Evolutionary conservation across 176 grass and related monocot genomes (phyloP).

Genomic region (Urochloa ruziziensis): DNA sequence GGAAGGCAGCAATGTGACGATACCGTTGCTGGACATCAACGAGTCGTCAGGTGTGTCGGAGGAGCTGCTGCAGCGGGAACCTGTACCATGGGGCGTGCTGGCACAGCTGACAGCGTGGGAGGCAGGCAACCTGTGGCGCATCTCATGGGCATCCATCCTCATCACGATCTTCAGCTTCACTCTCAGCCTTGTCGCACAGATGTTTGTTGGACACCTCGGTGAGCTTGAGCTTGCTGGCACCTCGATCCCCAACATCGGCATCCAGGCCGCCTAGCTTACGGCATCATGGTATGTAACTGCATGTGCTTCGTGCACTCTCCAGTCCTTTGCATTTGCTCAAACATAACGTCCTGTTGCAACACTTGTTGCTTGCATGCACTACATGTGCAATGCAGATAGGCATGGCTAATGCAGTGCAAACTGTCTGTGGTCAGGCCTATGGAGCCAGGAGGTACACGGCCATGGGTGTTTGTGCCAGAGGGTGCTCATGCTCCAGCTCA

Average conservation of each 20-base stretch:
- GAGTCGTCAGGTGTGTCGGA: conserved; percentile 35
- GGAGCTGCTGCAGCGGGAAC: conserved; percentile 58
- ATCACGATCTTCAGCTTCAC: conserved; percentile 72
- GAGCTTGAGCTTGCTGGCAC: conserved; percentile 68
- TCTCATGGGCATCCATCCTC: conserved; percentile 81
- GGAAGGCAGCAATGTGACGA: background rate
- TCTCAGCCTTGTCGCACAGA: conserved; percentile 73
- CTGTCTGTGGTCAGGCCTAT: conserved; percentile 77
- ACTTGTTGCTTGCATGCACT: background rate
- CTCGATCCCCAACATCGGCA: conserved; percentile 81
- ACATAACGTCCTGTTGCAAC: background rate
- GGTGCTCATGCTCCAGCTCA: conserved; percentile 62
- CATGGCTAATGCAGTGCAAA: conserved; percentile 83
- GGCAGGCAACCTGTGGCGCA: conserved; percentile 69
- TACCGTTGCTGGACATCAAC: conserved; percentile 36
- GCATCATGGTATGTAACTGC: conserved; percentile 66
- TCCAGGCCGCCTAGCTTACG: conserved; percentile 86
- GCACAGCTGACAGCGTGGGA: conserved; percentile 59
- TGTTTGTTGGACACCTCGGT: conserved; percentile 85
- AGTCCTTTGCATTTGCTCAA: background rate
- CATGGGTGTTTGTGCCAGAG: conserved; percentile 71
- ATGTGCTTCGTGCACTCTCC: background rate
- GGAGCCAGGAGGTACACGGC: conserved; percentile 59
- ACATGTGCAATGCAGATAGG: conserved; percentile 47
- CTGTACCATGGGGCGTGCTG: conserved; percentile 21